Evolutionary conservation across 352 stramenopile genomes (phyloP).

Genomic region (Phytopythium ostracodes): DNA sequence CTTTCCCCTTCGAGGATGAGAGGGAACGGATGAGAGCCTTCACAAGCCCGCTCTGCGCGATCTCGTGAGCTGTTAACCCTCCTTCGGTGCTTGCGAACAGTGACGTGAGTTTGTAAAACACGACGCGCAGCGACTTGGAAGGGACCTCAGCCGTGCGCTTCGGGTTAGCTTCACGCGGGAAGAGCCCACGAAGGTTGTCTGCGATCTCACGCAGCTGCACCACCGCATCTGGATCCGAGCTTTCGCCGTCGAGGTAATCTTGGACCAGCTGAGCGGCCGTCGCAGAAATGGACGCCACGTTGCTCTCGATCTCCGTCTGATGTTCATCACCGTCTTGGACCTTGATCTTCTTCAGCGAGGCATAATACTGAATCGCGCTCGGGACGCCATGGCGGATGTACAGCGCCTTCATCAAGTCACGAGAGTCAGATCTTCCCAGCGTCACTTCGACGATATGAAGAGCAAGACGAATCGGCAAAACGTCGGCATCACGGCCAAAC

Average conservation of each 20-base stretch:
- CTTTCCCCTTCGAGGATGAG: constrained; percentile 19
- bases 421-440: constrained; percentile 17
- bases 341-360: constrained; percentile 4
- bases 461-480: constrained; percentile 30
- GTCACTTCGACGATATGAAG: constrained; percentile 46
- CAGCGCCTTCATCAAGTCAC: constrained; percentile 20
- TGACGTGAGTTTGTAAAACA: neutral
- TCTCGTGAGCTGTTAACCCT: constrained; percentile 45
- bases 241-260: constrained; percentile 38
- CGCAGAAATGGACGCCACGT: constrained; percentile 23
- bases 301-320: constrained; percentile 14
- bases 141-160: neutral
- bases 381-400: constrained; percentile 58
- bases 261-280: constrained; percentile 27
- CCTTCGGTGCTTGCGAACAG: neutral
- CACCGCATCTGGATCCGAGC: constrained; percentile 23
- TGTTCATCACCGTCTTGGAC: constrained; percentile 12
- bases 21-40: constrained; percentile 32
- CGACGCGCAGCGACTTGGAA: neutral
- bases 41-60: constrained; percentile 54
- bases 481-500: constrained; percentile 20
- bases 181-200: constrained; percentile 18
- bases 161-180: neutral
- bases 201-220: constrained; percentile 28
- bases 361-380: constrained; percentile 50